Percentiles rank a stretch among this genome's conserved stretches.
Evolutionary conservation across 257 asterid genomes (phyloP).

Genomic region (Fraxinus cuspidata): DNA sequence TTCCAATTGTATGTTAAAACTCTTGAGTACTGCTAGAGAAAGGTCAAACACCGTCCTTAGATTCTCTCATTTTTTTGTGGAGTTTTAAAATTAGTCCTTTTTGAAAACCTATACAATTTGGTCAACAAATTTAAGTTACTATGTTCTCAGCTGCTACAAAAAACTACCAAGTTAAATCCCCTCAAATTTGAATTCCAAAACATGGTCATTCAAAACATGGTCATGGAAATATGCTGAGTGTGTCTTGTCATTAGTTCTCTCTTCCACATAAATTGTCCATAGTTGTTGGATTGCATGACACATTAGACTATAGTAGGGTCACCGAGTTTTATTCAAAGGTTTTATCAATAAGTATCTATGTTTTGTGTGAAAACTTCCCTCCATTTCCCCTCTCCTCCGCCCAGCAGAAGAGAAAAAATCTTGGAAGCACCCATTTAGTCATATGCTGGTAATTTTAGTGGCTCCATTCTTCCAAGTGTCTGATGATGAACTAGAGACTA

Average conservation of each 20-base stretch:
- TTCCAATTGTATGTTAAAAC: background rate
- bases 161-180: background rate
- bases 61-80: background rate
- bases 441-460: background rate
- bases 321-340: background rate
- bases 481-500: background rate
- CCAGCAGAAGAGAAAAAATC: background rate
- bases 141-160: slow-evolving; percentile 4
- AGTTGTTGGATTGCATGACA: background rate
- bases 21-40: background rate
- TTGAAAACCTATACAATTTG: background rate
- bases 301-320: background rate
- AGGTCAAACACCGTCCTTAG: background rate
- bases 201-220: background rate
- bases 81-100: background rate
- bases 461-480: background rate
- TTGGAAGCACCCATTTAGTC: background rate
- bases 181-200: background rate
- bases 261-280: background rate
- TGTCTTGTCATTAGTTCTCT: background rate
- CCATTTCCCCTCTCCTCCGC: background rate
- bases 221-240: background rate
- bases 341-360: background rate
- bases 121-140: background rate
- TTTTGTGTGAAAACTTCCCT: background rate